A percentile compares a stretch with the other conserved stretches of the same genome.
These are phyloP conservation scores for Allium cepa DNA, from an alignment of 106 monocot species.

Conservation along the genomic window DNA sequence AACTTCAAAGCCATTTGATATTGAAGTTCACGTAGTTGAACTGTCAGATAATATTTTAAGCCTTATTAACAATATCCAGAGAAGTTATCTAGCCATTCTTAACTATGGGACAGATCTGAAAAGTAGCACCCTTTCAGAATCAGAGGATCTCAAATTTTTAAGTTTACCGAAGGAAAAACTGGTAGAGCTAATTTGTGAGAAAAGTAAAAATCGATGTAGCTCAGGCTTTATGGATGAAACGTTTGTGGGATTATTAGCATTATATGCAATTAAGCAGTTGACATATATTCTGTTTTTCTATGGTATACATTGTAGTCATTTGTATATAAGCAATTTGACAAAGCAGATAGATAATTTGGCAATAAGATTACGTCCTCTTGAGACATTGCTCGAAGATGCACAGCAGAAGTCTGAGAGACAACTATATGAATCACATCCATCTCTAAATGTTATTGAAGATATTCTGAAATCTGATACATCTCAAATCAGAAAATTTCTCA, in stretches of 20 bases:
- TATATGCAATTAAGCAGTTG: slow-evolving; percentile 52
- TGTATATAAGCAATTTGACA: slow-evolving; percentile 40
- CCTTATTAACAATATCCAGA: slow-evolving; percentile 34
- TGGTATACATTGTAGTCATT: slow-evolving; percentile 50
- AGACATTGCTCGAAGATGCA: slow-evolving; percentile 37
- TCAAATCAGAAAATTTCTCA: slow-evolving; percentile 32
- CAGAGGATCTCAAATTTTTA: slow-evolving; percentile 17
- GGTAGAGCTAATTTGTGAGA: slow-evolving; percentile 32
- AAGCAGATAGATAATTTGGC: slow-evolving; percentile 14
- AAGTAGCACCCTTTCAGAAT: slow-evolving; percentile 9
- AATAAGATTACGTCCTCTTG: slow-evolving; percentile 27
- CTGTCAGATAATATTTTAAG: slow-evolving; percentile 32
- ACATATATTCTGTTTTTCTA: slow-evolving; percentile 53
- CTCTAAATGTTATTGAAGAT: slow-evolving; percentile 37
- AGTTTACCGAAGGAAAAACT: slow-evolving; percentile 40
- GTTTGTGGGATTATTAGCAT: slow-evolving; percentile 20
- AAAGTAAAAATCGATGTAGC: slow-evolving; percentile 9
- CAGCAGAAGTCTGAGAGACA: slow-evolving; percentile 31
- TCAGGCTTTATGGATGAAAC: slow-evolving; percentile 20
- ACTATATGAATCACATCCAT: slow-evolving; percentile 47
- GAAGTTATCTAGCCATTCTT: slow-evolving; percentile 31
- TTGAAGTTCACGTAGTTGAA: slow-evolving; percentile 39
- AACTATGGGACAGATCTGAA: slow-evolving; percentile 32
- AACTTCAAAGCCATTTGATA: slow-evolving; percentile 13
- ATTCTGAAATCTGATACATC: slow-evolving; percentile 34